Evolutionary conservation across 176 grass and related monocot species (phyloP), one percentile per base, ranked within the genome.

Genomic region (Paspalum notatum): DNA sequence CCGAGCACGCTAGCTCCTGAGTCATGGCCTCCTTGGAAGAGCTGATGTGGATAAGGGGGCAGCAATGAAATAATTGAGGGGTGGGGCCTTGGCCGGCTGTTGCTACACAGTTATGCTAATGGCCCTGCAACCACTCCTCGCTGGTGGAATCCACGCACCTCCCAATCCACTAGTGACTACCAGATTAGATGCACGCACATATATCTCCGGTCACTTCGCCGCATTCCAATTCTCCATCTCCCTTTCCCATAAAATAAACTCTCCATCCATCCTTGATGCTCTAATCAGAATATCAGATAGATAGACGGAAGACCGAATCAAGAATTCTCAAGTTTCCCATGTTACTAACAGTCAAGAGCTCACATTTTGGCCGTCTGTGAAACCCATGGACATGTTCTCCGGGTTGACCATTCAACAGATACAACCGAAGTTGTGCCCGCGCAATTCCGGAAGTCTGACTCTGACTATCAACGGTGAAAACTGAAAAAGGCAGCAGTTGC

Each of bases 111-210:
- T 66, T 61, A 65, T 71, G 86, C 65, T 46, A 64, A 39, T 71
- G 85, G 45, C 51, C 42, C 16, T 7, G n/a, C 62, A 76, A 70
- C 85, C 72, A 81, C 66, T 54, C 64, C 63, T 72, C 4, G 49
- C 41, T 49, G 66, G 83, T 89, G 87, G 87, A 85, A 85, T 85
- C 72, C 78, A 89, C 48, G 72, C 82, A 63, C 51, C 41, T 38
- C 80, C 68, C 54, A 79, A 49, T 61, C 60, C 68, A 61, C 75
- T 32, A 32, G 32, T 32, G 32, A 32, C 32, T 32, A 32, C 32
- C 32, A 32, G 32, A 32, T 3, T 65, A 63, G 15, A 75, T 48
- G 54, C 39, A 38, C 37, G 52, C 37, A 32, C 75, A 59, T 60
- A 59, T 60, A 80, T 80, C 75, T 68, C 50, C 12, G n/a, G 1